phyloP scores from a whole-genome alignment of 2,329 filamentous ascomycete species.

The Sordariomycetes sp. region DNA sequence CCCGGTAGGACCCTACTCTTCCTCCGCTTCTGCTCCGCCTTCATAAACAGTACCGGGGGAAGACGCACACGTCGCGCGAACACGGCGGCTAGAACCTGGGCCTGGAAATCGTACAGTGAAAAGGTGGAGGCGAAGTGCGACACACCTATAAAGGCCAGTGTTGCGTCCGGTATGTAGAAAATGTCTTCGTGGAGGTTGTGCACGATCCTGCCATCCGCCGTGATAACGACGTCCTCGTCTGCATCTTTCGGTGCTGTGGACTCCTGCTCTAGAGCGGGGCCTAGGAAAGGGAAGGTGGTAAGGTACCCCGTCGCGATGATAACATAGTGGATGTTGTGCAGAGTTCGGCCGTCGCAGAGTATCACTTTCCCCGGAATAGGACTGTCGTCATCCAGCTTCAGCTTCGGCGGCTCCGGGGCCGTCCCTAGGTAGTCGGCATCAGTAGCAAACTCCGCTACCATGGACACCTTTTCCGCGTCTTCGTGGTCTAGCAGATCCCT shows the following conservation, averaged over 20 bases:
- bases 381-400: conserved; percentile 12
- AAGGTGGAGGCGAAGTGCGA: conserved; percentile 59
- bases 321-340: conserved; percentile 46
- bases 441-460: conserved; percentile 32
- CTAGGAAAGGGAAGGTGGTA: conserved; percentile 56
- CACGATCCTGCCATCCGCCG: conserved; percentile 10
- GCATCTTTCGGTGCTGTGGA: conserved; percentile 10
- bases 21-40: too few species aligned
- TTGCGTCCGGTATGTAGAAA: conserved; percentile 59
- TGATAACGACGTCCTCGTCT: conserved; percentile 41
- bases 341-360: conserved; percentile 37
- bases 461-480: conserved; percentile 38
- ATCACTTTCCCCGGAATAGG: conserved; percentile 37
- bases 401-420: neutral
- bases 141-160: conserved; percentile 52
- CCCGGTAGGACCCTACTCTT: too few species aligned
- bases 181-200: conserved; percentile 64
- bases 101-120: conserved; percentile 60
- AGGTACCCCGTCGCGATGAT: conserved; percentile 61
- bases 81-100: conserved; percentile 47
- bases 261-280: conserved; percentile 27
- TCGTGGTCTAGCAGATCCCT: conserved; percentile 40
- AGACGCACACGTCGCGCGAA: too few species aligned
- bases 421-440: conserved; percentile 18
- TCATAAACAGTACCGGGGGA: too few species aligned